Evolutionary conservation across 495 filamentous ascomycete genomes (phyloP).

Genomic region (Talaromyces trachyspermus): DNA sequence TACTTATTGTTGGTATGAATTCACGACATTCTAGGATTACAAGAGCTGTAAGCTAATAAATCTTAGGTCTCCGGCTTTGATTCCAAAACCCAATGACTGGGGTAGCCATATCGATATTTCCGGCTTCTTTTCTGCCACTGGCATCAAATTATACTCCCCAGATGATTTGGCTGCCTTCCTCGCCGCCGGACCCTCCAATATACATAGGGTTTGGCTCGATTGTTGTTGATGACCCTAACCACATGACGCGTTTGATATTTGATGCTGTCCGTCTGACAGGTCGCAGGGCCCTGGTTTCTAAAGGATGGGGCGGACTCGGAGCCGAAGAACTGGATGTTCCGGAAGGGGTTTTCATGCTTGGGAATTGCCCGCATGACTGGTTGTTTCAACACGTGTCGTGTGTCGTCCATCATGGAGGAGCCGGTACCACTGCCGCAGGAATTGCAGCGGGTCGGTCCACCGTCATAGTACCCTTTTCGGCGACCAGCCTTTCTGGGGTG

Average conservation of each 20-base stretch:
- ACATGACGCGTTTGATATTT: constrained; percentile 59
- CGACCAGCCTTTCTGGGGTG: constrained; percentile 79
- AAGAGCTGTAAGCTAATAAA: too few species aligned
- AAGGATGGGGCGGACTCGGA: constrained; percentile 74
- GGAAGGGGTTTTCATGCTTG: constrained; percentile 67
- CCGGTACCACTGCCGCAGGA: constrained; percentile 73
- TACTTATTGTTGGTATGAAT: constrained; percentile 71
- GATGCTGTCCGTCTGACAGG: constrained; percentile 58
- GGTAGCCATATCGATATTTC: constrained; percentile 59
- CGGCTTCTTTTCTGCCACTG: constrained; percentile 67
- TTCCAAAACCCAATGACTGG: constrained; percentile 76
- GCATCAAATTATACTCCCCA: constrained; percentile 59
- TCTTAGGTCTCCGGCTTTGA: constrained; percentile 60
- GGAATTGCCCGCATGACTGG: constrained; percentile 78
- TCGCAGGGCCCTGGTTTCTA: constrained; percentile 67
- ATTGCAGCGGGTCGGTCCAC: constrained; percentile 64
- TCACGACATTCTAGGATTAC: not conserved
- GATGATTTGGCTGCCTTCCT: constrained; percentile 58
- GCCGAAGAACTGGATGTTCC: constrained; percentile 52
- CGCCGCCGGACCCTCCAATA: constrained; percentile 57
- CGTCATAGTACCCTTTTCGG: constrained; percentile 79
- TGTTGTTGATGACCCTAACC: constrained; percentile 66
- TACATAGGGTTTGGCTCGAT: constrained; percentile 84
- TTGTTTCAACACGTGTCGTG: constrained; percentile 66
- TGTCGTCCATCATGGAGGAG: constrained; percentile 78